A percentile compares a stretch with the other conserved stretches of the same genome.
phyloP scores from a whole-genome alignment of 1,284 basidiomycete species.

The Marasmius tenuissimus region DNA sequence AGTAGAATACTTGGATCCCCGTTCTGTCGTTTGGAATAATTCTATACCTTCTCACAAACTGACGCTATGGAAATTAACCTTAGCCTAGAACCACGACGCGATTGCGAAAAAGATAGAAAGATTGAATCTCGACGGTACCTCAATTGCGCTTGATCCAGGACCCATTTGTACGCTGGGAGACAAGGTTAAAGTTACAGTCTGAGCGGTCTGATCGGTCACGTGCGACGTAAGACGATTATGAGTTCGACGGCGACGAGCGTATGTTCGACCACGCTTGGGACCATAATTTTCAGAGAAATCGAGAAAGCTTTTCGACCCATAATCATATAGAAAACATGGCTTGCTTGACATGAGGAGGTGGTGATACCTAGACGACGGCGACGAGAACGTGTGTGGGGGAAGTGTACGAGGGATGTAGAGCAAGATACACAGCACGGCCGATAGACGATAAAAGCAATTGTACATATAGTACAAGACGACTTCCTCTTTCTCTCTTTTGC shows the following conservation, averaged over 20 bases:
- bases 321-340: conserved; percentile 2
- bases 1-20: no score
- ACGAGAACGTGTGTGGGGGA: neutral
- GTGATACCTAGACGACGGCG: neutral
- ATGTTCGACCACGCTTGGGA: neutral
- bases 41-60: no score
- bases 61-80: no score
- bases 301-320: neutral
- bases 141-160: no score
- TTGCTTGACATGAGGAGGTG: neutral
- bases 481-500: neutral
- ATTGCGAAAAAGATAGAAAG: no score
- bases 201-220: no score
- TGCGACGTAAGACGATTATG: neutral
- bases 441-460: neutral
- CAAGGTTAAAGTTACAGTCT: no score
- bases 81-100: no score
- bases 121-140: no score
- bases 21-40: no score
- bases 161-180: no score
- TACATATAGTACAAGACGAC: neutral
- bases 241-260: neutral
- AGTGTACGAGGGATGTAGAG: neutral
- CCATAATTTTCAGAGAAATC: no score
- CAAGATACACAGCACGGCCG: neutral